Base-by-base conservation (phyloP, 768 basidiomycete genomes). In the Mycena sanguinolenta region DNA sequence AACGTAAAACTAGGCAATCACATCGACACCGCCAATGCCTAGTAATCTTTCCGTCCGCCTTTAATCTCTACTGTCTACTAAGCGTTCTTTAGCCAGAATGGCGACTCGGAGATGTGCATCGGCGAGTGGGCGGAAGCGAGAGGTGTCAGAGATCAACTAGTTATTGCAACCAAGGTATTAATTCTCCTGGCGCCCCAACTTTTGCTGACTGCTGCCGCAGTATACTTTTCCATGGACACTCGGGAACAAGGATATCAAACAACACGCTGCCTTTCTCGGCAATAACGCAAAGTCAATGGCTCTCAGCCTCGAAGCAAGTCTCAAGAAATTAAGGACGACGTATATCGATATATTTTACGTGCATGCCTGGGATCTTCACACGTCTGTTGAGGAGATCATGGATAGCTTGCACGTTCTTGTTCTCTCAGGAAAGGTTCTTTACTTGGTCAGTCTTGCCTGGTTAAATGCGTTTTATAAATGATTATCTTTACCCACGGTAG, bases 331-430 rank as follows among this genome's bases (percentile, higher is more conserved):
- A 23, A 77, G 87, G 39, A 91, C 89, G 0, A 80, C 84, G 25
- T 92, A 87, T 73, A 83, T 90, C 72, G 89, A 90, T 70, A 82
- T 90, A 52, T 75, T 89, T 34, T 89, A 90, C 67, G 74, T 88
- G 3, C 89, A 89, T 73, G 85, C 81, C 78, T 84, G 84, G 87
- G 86, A 87, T 64, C 84, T 79, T 68, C 77, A 81, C 9, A 85
- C 84, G 10, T 81, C 80, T 9, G 78, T 86, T 21, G 78, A 82
- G 49, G 87, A 88, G 74, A 68, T 86, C 25, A 85, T 86, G 87
- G 81, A 82, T 42, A 73, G 76, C n/a, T 74, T 88, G 16, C 83
- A 87, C 73, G 76, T 75, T 19, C 75, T 87, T 32, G 83, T 86
- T 55, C 77, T 77, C 28, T 73, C 76, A 36, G 84, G 84, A 28